Percentiles rank a stretch among this genome's conserved stretches.
These are phyloP conservation scores for Chaetomium cochliodes DNA, from an alignment of 495 filamentous ascomycete species.

Conservation along the genomic window DNA sequence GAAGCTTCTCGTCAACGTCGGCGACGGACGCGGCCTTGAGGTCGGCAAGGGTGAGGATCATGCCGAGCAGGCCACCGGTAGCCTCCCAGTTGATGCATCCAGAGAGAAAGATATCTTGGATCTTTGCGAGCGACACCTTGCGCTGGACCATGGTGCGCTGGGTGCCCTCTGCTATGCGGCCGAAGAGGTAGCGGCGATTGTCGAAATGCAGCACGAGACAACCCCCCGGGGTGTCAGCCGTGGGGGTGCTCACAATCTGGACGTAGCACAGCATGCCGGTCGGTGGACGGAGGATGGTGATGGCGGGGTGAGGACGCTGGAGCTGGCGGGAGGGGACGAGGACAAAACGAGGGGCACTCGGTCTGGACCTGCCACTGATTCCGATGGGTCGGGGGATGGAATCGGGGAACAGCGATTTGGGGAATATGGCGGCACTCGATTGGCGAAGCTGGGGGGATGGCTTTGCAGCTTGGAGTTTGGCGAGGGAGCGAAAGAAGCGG, in stretches of 20 bases:
- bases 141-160: conserved; percentile 74
- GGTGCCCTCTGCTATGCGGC: conserved; percentile 76
- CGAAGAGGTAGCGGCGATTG: conserved; percentile 81
- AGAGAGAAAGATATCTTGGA: conserved; percentile 76
- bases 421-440: background rate
- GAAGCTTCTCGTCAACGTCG: conserved; percentile 27
- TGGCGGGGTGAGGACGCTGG: background rate
- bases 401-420: conserved; percentile 8
- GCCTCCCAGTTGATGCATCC: conserved; percentile 72
- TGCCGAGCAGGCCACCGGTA: conserved; percentile 77
- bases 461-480: background rate
- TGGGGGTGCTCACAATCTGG: conserved; percentile 77
- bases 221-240: conserved; percentile 84
- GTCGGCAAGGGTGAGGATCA: conserved; percentile 81
- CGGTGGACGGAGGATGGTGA: conserved; percentile 2
- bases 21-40: conserved; percentile 37
- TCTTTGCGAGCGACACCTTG: conserved; percentile 56
- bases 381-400: background rate
- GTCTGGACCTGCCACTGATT: background rate
- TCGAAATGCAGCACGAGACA: conserved; percentile 74
- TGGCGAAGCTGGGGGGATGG: background rate
- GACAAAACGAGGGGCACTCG: background rate
- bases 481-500: background rate
- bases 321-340: background rate
- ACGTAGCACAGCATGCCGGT: conserved; percentile 64